Percentiles rank a stretch among this genome's conserved stretches.
Evolutionary conservation across 768 basidiomycete genomes (phyloP).

Genomic region (Stropharia rugosoannulata): DNA sequence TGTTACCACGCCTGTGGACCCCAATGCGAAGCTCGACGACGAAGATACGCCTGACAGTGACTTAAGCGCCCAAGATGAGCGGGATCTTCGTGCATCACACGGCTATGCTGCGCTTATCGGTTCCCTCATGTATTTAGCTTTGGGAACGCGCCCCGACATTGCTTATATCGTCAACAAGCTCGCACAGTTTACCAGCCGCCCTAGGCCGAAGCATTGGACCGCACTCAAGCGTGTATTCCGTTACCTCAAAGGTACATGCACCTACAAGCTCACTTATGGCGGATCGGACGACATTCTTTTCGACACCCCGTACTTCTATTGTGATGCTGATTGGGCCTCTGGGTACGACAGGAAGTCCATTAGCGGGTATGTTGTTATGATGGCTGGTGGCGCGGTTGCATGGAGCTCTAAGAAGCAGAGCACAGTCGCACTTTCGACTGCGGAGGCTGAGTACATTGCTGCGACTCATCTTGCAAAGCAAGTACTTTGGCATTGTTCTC

Average conservation of each 20-base stretch:
- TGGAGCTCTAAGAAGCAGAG: too few species aligned
- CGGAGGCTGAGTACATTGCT: too few species aligned
- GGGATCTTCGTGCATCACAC: background rate
- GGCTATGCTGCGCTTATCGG: conserved; percentile 13
- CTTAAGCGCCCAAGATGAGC: background rate
- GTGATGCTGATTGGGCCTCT: too few species aligned
- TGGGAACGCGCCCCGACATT: conserved; percentile 17
- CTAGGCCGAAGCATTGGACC: conserved; percentile 30
- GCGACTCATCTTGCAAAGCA: too few species aligned
- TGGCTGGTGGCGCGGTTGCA: too few species aligned
- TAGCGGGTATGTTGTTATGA: too few species aligned
- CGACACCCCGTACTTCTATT: too few species aligned
- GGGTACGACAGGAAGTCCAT: too few species aligned
- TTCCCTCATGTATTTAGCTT: conserved; percentile 18
- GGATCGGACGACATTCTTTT: too few species aligned
- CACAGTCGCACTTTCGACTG: too few species aligned
- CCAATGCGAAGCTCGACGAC: conserved; percentile 18
- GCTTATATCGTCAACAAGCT: conserved; percentile 12
- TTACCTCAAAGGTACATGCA: conserved; percentile 36
- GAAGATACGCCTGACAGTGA: conserved; percentile 19
- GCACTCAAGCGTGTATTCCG: conserved; percentile 36
- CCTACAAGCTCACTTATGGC: too few species aligned
- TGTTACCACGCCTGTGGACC: conserved; percentile 21
- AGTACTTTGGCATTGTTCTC: too few species aligned
- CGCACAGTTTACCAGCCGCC: conserved; percentile 15